Base-by-base conservation (phyloP, 768 basidiomycete species). In the Tubosaeta sp. region DNA sequence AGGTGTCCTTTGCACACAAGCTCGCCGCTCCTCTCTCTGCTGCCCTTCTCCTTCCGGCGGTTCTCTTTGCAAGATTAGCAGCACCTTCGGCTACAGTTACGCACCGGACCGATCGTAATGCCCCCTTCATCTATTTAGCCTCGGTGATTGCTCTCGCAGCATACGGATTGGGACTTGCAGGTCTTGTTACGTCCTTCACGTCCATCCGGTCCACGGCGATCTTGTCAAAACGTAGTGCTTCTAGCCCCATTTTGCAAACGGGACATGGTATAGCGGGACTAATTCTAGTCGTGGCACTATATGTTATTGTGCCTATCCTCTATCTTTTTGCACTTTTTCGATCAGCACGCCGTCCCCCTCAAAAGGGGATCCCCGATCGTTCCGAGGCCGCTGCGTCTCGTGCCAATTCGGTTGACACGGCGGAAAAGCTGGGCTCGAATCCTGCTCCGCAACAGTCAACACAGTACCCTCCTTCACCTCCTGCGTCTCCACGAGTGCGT, bases 261-360 rank as follows among this genome's bases (percentile, higher is more conserved):
- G 63, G 67, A 8, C 90, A 91, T 61, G 81, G 85, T 31, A 73
- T 76, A 63, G 83, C 78, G 1, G 85, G 86, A 32, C 69, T 91
- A 39, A 77, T 77, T 16, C 76, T 91, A 14, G 87, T 86, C 63
- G 53, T 80, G 37, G 75, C 74, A 35, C 69, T 90, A 19, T 91
- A 88, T 63, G 72, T 68, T 31, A 37, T 82, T 38, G 56, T 81
- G 16, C 84, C 81, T 33, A 47, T 72, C 57, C 55, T 73, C 56
- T 67, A 65, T 52, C 52, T 81, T 51, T 56, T 76, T 55, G 52
- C 49, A 48, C 39, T 56, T 16, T 50, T 63, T 42, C 56, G 49
- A 35, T 53, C 56, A 45, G 46, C 48, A 44, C 54, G 44, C 25
- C 47, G 42, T 14, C 55, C 34, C 38, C 42, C 31, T 52, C 57